A percentile compares a stretch with the other conserved stretches of the same genome.
These are phyloP conservation scores for Ophiostoma himal-ulmi DNA, from an alignment of 2,329 filamentous ascomycete species.

Conservation along the genomic window DNA sequence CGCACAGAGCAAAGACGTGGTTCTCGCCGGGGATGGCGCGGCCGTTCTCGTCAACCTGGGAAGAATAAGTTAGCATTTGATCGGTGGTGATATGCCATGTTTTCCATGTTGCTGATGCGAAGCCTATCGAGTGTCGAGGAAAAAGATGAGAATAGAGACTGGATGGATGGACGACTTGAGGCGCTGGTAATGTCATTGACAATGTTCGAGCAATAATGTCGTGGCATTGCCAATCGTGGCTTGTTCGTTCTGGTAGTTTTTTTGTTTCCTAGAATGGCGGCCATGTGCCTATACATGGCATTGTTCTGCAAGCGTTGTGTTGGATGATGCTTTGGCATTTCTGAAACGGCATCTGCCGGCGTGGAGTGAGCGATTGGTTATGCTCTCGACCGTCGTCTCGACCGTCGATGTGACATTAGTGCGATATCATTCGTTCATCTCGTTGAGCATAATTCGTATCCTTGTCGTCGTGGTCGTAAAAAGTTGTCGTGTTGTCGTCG, in stretches of 20 bases:
- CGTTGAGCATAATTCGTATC: neutral
- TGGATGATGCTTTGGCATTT: too few relatives aligned
- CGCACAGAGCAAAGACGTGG: slow-evolving; percentile 94
- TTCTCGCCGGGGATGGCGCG: slow-evolving; percentile 89
- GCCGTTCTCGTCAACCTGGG: slow-evolving; percentile 86
- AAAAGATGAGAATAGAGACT: neutral
- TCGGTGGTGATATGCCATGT: neutral
- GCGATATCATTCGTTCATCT: neutral
- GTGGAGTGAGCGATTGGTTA: neutral
- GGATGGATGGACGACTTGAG: too few relatives aligned
- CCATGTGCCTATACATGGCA: too few relatives aligned
- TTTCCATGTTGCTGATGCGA: too few relatives aligned
- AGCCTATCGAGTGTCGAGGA: neutral
- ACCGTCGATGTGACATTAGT: neutral
- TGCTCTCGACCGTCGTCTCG: neutral
- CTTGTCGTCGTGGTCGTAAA: neutral
- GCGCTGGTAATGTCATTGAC: too few relatives aligned
- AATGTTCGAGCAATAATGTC: too few relatives aligned
- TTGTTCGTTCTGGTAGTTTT: too few relatives aligned
- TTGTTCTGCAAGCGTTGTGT: too few relatives aligned
- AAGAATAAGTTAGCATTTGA: neutral
- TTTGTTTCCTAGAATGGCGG: too few relatives aligned
- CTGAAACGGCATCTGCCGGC: neutral
- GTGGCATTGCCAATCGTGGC: too few relatives aligned
- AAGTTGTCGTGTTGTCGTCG: neutral